These are phyloP conservation scores for Nannizzia gypsea DNA, from an alignment of 2,329 filamentous ascomycete genomes.

Conservation along the genomic window DNA sequence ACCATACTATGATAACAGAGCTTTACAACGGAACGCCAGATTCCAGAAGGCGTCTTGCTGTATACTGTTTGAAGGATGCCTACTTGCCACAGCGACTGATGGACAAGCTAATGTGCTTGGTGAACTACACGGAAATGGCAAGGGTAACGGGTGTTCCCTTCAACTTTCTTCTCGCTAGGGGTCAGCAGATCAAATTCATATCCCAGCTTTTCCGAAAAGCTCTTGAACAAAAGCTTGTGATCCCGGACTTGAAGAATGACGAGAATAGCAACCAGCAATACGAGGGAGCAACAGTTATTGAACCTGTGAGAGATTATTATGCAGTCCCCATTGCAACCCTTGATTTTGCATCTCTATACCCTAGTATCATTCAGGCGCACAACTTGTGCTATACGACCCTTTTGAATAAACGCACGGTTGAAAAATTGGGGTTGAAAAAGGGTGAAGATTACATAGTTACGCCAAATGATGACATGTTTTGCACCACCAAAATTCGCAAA, in stretches of 20 bases:
- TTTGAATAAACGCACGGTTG: slow-evolving; percentile 63
- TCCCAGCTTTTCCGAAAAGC: slow-evolving; percentile 95
- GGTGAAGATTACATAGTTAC: slow-evolving; percentile 95
- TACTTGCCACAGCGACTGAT: slow-evolving; percentile 88
- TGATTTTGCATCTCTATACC: slow-evolving; percentile 97
- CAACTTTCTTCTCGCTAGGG: slow-evolving; percentile 80
- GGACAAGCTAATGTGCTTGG: slow-evolving; percentile 96
- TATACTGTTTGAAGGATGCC: slow-evolving; percentile 96
- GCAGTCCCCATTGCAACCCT: slow-evolving; percentile 90
- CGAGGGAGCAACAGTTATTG: slow-evolving; percentile 94
- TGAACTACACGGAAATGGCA: slow-evolving; percentile 99
- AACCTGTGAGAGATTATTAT: slow-evolving; percentile 86
- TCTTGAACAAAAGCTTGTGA: slow-evolving; percentile 81
- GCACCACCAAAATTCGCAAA: slow-evolving; percentile 77
- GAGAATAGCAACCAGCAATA: slow-evolving; percentile 83
- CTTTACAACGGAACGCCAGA: slow-evolving; percentile 93
- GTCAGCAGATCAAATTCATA: slow-evolving; percentile 95
- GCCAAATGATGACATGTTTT: slow-evolving; percentile 87
- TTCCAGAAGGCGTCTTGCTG: slow-evolving; percentile 74
- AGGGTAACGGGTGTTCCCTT: slow-evolving; percentile 98
- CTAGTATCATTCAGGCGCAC: slow-evolving; percentile 97
- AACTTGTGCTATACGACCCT: slow-evolving; percentile 97
- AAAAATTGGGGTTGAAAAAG: slow-evolving; percentile 65
- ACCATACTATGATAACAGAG: slow-evolving; percentile 98
- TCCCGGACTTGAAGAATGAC: slow-evolving; percentile 71